Evolutionary conservation across 768 basidiomycete genomes (phyloP).

Genomic region (Xerocomellus dryophilus): DNA sequence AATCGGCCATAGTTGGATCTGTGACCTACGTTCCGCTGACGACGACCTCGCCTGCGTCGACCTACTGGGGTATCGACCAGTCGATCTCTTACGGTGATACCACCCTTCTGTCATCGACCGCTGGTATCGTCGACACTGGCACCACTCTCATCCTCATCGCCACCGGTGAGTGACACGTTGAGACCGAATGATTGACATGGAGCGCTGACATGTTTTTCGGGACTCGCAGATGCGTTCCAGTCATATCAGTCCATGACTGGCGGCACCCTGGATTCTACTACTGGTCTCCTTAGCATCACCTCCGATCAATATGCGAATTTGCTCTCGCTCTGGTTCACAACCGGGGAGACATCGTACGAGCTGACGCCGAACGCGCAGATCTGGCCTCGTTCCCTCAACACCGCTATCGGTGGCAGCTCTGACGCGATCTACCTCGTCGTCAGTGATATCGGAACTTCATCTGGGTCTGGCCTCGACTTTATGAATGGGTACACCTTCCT

Average conservation of each 20-base stretch:
- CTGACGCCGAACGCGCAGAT: slow-evolving; percentile 31
- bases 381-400: slow-evolving; percentile 33
- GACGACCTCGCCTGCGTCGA: slow-evolving; percentile 16
- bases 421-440: slow-evolving; percentile 30
- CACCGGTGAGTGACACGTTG: slow-evolving; percentile 11
- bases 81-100: slow-evolving; percentile 27
- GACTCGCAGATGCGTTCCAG: slow-evolving; percentile 22
- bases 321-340: slow-evolving; percentile 24
- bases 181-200: too few relatives aligned
- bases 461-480: slow-evolving; percentile 17
- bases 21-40: slow-evolving; percentile 27
- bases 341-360: slow-evolving; percentile 13
- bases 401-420: slow-evolving; percentile 24
- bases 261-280: slow-evolving; percentile 21
- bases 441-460: slow-evolving; percentile 11
- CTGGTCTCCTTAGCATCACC: slow-evolving; percentile 30
- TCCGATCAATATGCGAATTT: slow-evolving; percentile 23
- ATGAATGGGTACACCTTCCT: slow-evolving; percentile 19
- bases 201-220: neutral
- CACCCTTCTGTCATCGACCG: slow-evolving; percentile 20
- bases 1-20: slow-evolving; percentile 4
- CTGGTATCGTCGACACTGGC: slow-evolving; percentile 36
- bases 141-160: slow-evolving; percentile 26
- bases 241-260: slow-evolving; percentile 25
- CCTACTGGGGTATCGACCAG: slow-evolving; percentile 34